A percentile compares a stretch with the other conserved stretches of the same genome.
phyloP scores from a whole-genome alignment of 208 protist genomes.

The Trypanosoma brucei region DNA sequence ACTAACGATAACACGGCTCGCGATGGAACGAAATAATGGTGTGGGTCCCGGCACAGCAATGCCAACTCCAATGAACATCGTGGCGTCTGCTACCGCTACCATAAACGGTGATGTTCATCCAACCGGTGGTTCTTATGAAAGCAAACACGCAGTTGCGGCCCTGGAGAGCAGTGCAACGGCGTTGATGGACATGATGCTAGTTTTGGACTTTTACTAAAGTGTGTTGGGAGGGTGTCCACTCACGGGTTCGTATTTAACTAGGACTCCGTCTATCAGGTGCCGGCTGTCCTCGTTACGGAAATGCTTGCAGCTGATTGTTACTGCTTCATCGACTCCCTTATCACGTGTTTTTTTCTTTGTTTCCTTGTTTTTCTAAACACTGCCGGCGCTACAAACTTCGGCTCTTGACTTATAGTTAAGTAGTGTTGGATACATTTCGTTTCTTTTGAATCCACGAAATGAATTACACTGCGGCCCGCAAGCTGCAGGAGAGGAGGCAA shows the following conservation, averaged over 20 bases:
- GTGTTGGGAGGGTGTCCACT: neutral
- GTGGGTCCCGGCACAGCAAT: neutral
- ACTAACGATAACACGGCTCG: constrained; percentile 30
- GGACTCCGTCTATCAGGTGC: no score
- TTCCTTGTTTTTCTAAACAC: no score
- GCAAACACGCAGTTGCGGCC: constrained; percentile 32
- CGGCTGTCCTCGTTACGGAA: no score
- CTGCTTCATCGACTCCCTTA: no score
- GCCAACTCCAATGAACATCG: neutral
- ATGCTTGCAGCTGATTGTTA: no score
- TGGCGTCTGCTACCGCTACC: constrained; percentile 8
- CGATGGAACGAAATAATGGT: constrained; percentile 17
- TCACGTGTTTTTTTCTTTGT: no score
- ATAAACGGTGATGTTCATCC: constrained; percentile 1
- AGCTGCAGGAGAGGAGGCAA: neutral
- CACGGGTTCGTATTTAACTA: no score
- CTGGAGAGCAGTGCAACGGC: constrained; percentile 63
- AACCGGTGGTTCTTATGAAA: neutral
- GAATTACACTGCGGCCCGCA: neutral
- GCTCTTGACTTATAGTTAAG: no score
- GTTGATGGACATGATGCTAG: constrained; percentile 59
- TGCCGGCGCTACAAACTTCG: no score
- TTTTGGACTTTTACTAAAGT: constrained; percentile 60
- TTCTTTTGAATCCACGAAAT: no score
- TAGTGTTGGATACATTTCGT: no score